Evolutionary conservation across 1,284 basidiomycete genomes (phyloP).

Genomic region (Phylloboletellus chloephorus): DNA sequence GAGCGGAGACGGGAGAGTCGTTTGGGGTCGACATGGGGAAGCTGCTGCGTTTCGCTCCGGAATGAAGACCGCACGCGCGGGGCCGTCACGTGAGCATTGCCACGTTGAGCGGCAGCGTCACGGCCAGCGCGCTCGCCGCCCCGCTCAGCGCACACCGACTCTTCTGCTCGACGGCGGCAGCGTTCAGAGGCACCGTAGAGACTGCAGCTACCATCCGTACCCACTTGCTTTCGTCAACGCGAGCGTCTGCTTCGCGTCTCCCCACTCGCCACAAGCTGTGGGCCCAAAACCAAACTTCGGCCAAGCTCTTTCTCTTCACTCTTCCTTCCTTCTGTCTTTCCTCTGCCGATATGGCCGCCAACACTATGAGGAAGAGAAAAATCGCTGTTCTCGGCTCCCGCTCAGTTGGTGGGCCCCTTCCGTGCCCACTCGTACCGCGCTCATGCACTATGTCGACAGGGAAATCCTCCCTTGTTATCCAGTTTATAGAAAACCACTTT

Average conservation of each 20-base stretch:
- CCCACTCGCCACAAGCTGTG: slow-evolving; percentile 18
- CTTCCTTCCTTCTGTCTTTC: slow-evolving; percentile 1
- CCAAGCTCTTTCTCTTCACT: slow-evolving; percentile 7
- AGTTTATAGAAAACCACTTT: slow-evolving; percentile 65
- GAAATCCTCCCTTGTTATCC: slow-evolving; percentile 74
- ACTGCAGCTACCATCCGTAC: too few species aligned
- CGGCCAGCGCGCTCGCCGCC: too few species aligned
- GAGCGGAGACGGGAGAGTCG: slow-evolving; percentile 54
- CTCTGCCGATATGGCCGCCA: slow-evolving; percentile 39
- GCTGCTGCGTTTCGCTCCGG: too few species aligned
- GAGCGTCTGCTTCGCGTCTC: slow-evolving; percentile 11
- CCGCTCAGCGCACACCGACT: too few species aligned
- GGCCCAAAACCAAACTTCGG: slow-evolving; percentile 18
- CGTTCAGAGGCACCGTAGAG: slow-evolving; percentile 20
- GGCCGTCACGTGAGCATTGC: too few species aligned
- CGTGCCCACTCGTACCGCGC: slow-evolving; percentile 7
- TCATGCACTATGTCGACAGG: slow-evolving; percentile 40
- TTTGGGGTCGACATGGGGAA: slow-evolving; percentile 53
- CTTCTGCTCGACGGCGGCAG: too few species aligned
- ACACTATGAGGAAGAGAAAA: slow-evolving; percentile 77
- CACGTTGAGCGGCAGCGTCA: too few species aligned
- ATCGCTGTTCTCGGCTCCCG: slow-evolving; percentile 78
- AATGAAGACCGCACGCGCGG: too few species aligned
- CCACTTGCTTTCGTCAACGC: too few species aligned
- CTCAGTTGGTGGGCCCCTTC: slow-evolving; percentile 59